Conservation (phyloP, 352 stramenopile species). For the Phytophthora hibernalis region DNA sequence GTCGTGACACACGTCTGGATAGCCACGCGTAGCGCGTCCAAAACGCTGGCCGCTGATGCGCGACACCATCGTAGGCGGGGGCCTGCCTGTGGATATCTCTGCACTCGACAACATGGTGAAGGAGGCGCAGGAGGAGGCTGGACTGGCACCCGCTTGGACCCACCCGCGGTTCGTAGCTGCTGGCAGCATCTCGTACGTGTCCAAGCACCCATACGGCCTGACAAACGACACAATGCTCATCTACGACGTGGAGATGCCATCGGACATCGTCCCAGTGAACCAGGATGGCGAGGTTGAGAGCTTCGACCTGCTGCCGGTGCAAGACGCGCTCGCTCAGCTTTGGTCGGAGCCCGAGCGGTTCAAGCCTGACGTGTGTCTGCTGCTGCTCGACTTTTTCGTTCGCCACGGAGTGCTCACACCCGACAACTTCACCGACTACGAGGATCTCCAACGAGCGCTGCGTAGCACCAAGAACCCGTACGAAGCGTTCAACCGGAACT, state of each 20-base stretch:
- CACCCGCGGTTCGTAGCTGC: constrained; percentile 39
- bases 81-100: constrained; percentile 55
- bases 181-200: constrained; percentile 65
- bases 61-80: constrained; percentile 72
- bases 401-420: constrained; percentile 71
- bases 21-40: constrained; percentile 55
- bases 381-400: constrained; percentile 73
- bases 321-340: constrained; percentile 45
- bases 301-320: constrained; percentile 62
- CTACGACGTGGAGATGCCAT: constrained; percentile 68
- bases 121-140: constrained; percentile 69
- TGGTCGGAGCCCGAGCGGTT: constrained; percentile 60
- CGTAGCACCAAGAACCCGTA: constrained; percentile 39
- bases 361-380: constrained; percentile 75
- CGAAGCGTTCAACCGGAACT: constrained; percentile 23
- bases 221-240: constrained; percentile 78
- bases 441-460: constrained; percentile 47
- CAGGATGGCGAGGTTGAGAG: constrained; percentile 68
- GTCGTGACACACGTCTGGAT: constrained; percentile 67
- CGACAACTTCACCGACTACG: constrained; percentile 59
- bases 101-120: constrained; percentile 80
- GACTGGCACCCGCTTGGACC: constrained; percentile 49
- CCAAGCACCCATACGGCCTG: constrained; percentile 61
- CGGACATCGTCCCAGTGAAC: constrained; percentile 45
- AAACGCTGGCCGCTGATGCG: constrained; percentile 60